Conservation (phyloP, 1,139 yeast species). For the Candida sp. region DNA sequence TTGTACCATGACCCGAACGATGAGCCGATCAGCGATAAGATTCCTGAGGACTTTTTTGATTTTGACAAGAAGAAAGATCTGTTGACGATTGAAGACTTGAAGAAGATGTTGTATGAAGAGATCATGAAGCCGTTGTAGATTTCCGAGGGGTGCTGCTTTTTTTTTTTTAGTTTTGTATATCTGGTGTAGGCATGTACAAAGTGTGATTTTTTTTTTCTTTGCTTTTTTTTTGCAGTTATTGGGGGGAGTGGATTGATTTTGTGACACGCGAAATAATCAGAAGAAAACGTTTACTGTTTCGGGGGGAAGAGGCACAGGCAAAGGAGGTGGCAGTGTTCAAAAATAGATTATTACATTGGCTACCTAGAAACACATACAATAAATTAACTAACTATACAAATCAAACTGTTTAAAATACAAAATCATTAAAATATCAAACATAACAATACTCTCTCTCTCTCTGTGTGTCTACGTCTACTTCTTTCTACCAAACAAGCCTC, state of each 20-base stretch:
- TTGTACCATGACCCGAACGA: slow-evolving; percentile 75
- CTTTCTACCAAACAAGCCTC: slow-evolving; percentile 77
- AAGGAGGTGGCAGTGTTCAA: slow-evolving; percentile 3
- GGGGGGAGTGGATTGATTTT: neutral
- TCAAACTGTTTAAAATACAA: neutral
- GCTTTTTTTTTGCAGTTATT: neutral
- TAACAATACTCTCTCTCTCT: neutral
- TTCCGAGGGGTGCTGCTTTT: neutral
- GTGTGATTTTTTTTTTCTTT: too few relatives aligned
- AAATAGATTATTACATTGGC: neutral
- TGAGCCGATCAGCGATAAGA: slow-evolving; percentile 65
- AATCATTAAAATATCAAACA: neutral
- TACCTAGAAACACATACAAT: neutral
- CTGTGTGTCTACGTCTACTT: slow-evolving; percentile 16
- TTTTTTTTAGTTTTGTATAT: neutral
- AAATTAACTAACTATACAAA: neutral
- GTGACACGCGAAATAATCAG: neutral
- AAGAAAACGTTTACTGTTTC: too few relatives aligned
- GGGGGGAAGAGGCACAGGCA: too few relatives aligned
- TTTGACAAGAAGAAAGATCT: slow-evolving; percentile 62
- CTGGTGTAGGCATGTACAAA: neutral
- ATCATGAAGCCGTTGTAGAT: slow-evolving; percentile 41
- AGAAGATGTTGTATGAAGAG: slow-evolving; percentile 60
- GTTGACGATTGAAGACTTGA: slow-evolving; percentile 49
- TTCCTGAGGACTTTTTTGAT: slow-evolving; percentile 64